A percentile compares a stretch with the other conserved stretches of the same genome.
Conservation (phyloP, 2,329 filamentous ascomycete genomes). For the Alternaria postmessia region DNA sequence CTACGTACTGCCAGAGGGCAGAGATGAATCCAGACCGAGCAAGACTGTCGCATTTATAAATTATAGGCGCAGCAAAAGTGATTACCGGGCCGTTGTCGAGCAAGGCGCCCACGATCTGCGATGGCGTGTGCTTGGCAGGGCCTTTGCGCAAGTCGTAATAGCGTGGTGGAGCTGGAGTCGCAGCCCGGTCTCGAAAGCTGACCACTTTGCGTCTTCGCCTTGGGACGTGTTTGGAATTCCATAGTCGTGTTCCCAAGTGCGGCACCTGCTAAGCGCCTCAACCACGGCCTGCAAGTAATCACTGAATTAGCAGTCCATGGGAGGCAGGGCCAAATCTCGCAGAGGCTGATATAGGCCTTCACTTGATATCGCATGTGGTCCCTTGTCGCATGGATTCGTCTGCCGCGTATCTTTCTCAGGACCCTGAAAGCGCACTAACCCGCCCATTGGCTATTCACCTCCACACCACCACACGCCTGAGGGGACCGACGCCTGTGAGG, state of each 20-base stretch:
- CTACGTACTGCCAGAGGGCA: neutral
- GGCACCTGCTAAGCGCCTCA: neutral
- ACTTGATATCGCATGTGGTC: neutral
- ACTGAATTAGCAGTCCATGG: neutral
- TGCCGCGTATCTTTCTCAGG: conserved; percentile 13
- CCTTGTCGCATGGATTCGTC: conserved; percentile 7
- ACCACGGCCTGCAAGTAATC: neutral
- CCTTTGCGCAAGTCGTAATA: conserved; percentile 16
- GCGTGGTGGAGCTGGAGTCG: conserved; percentile 25
- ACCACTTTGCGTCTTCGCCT: conserved; percentile 7
- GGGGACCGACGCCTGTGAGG: conserved; percentile 2
- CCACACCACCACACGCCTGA: conserved; percentile 16
- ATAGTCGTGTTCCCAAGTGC: neutral
- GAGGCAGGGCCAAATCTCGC: neutral
- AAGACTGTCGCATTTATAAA: neutral
- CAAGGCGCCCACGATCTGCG: conserved; percentile 16
- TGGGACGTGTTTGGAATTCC: conserved; percentile 4
- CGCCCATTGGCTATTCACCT: conserved; percentile 17
- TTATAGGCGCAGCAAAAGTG: neutral
- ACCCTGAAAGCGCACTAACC: conserved; percentile 14
- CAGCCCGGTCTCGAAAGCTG: conserved; percentile 25
- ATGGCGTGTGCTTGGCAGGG: conserved; percentile 27
- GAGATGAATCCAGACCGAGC: neutral
- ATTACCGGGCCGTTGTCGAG: neutral
- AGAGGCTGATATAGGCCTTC: neutral